Evolutionary conservation across 129 eudicot species (phyloP).

Genomic region (Deinandra increscens): DNA sequence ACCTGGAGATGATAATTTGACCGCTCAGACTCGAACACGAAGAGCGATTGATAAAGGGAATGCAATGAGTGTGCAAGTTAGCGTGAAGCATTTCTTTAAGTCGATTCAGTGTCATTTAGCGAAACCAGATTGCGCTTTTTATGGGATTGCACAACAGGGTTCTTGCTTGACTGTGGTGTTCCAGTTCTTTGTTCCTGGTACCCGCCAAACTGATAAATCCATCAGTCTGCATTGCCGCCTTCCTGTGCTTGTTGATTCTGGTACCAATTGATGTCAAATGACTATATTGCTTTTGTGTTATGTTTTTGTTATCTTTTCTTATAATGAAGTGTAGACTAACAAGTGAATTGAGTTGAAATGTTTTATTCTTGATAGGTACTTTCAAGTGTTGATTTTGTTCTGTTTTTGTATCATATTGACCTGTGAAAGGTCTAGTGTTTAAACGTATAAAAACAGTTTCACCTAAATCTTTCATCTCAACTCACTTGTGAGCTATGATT

Average conservation of each 20-base stretch:
- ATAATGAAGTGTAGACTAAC: conserved; percentile 5
- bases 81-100: conserved; percentile 88
- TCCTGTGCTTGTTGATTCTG: conserved; percentile 96
- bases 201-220: conserved; percentile 81
- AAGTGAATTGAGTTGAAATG: conserved; percentile 7
- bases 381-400: neutral
- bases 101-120: conserved; percentile 80
- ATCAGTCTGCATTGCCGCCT: conserved; percentile 91
- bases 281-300: neutral
- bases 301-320: neutral
- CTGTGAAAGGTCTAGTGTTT: too few species aligned
- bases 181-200: conserved; percentile 86
- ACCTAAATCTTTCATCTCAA: too few species aligned
- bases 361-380: neutral
- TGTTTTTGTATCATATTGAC: neutral
- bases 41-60: conserved; percentile 67
- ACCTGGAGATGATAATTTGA: conserved; percentile 44
- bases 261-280: conserved; percentile 42
- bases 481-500: too few species aligned
- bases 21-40: conserved; percentile 55
- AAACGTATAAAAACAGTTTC: too few species aligned
- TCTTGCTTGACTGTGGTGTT: conserved; percentile 80
- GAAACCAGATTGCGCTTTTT: conserved; percentile 88
- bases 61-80: conserved; percentile 79
- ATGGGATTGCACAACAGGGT: conserved; percentile 76